Percentiles rank a stretch among this genome's conserved stretches.
These are phyloP conservation scores for Pseudogymnoascus sp. DNA, from an alignment of 2,329 filamentous ascomycete genomes.

Conservation along the genomic window DNA sequence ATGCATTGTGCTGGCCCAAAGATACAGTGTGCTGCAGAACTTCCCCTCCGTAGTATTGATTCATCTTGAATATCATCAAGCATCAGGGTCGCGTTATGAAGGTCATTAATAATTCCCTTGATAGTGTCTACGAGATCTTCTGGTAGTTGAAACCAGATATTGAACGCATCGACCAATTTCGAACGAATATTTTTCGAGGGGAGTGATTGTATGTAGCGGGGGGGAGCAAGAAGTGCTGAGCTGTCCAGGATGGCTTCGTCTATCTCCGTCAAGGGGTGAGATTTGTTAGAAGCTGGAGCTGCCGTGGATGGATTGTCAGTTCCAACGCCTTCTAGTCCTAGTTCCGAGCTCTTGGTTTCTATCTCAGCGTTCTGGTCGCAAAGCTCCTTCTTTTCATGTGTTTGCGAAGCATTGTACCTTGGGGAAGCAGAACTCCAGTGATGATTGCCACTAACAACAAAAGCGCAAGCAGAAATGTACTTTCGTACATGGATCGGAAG, in stretches of 20 bases:
- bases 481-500: neutral
- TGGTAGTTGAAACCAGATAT: neutral
- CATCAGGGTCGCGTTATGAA: neutral
- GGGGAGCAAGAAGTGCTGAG: neutral
- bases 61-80: constrained; percentile 34
- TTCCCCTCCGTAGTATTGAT: constrained; percentile 28
- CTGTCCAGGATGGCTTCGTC: neutral
- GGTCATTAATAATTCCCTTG: neutral
- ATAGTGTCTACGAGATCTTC: neutral
- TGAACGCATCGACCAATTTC: neutral
- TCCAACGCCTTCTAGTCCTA: neutral
- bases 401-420: neutral
- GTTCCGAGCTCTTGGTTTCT: neutral
- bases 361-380: neutral
- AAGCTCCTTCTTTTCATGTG: neutral
- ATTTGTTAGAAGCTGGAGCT: neutral
- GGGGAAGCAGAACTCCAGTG: neutral
- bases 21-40: constrained; percentile 30
- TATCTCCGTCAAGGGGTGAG: neutral
- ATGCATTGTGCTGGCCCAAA: constrained; percentile 32
- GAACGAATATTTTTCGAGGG: neutral
- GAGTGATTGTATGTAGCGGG: neutral
- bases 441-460: neutral
- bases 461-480: neutral
- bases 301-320: neutral